Percentiles rank a stretch among this genome's conserved stretches.
These are phyloP conservation scores for Pseudogymnoascus sp. DNA, from an alignment of 2,329 filamentous ascomycete species.

Conservation along the genomic window DNA sequence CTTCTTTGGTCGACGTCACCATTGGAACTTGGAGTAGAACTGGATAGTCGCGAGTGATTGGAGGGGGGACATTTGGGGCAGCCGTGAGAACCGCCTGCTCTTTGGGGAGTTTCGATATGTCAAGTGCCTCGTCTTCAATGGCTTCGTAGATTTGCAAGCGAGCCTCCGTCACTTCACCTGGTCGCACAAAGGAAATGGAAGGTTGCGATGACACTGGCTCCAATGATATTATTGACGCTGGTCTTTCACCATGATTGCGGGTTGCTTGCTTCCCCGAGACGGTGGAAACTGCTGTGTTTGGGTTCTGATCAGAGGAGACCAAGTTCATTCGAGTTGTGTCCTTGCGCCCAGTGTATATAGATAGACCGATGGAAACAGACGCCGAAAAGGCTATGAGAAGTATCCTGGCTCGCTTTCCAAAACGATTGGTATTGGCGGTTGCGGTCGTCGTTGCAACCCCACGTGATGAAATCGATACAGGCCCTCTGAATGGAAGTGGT, in stretches of 20 bases:
- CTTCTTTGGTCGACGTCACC: constrained; percentile 23
- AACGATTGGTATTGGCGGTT: neutral
- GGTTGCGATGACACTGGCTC: constrained; percentile 2
- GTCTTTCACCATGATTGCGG: neutral
- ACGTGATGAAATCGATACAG: neutral
- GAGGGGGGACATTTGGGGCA: constrained; percentile 28
- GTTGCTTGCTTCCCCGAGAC: neutral
- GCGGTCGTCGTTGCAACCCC: neutral
- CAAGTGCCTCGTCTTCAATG: neutral
- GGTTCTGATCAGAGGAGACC: neutral
- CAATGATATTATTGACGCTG: neutral
- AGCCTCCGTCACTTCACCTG: neutral
- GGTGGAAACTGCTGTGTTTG: constrained; percentile 6
- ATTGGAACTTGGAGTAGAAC: constrained; percentile 28
- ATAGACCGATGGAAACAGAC: constrained; percentile 12
- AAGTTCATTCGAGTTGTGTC: neutral
- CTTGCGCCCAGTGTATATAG: neutral
- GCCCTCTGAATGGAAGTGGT: neutral
- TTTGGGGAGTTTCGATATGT: constrained; percentile 20
- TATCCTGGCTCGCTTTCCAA: constrained; percentile 1
- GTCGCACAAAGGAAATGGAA: neutral
- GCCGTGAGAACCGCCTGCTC: constrained; percentile 27
- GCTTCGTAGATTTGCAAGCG: neutral
- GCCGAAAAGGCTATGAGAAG: constrained; percentile 12
- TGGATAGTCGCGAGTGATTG: constrained; percentile 27